Evolutionary conservation across 2,329 filamentous ascomycete species (phyloP), one percentile per base, ranked within the genome.

Genomic region (Ophioceras dolichostomum): DNA sequence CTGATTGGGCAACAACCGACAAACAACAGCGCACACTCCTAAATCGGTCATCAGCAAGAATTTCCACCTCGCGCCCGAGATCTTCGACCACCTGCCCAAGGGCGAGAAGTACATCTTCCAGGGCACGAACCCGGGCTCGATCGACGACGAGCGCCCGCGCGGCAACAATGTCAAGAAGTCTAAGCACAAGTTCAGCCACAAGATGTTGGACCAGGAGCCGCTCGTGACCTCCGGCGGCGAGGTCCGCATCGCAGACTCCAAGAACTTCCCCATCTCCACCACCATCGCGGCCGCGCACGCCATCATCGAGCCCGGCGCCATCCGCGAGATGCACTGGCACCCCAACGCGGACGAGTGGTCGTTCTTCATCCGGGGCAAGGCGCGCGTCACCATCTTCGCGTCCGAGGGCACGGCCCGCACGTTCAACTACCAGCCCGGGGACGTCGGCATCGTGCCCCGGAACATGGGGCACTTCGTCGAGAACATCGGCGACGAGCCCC

Each of bases 301-400:
- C 14, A 70, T 71, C 27, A 82, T 88, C 42, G 64, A 80, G 44
- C 81, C 82, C 0, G 79, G 79, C 12, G 79, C 78, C 0, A 64
- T 87, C 52, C 71, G 82, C 9, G 82, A 86, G 59, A 85, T 88
- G 68, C 83, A 88, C 61, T 88, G 83, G 83, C 83, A 88, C 51
- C 80, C 81, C 1, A 76, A 74, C 32, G 80, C 80, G 10, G 83
- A 87, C 49, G 82, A 87, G 55, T 88, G 82, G 82, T 82, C 76
- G 6, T 88, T 83, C 57, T 86, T 88, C 62, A 73, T 88, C 52
- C 60, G 61, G 19, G 83, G 83, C 0, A 73, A 74, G 29, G 83
- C 79, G 0, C 71, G 83, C 22, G 72, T 86, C 12, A 87, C 82
- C 12, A 71, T 88, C 45, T 88, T 87, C 50, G 79, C 73, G 0